A percentile compares a stretch with the other conserved stretches of the same genome.
phyloP scores from a whole-genome alignment of 2,329 filamentous ascomycete genomes.

The Thelonectria olida region DNA sequence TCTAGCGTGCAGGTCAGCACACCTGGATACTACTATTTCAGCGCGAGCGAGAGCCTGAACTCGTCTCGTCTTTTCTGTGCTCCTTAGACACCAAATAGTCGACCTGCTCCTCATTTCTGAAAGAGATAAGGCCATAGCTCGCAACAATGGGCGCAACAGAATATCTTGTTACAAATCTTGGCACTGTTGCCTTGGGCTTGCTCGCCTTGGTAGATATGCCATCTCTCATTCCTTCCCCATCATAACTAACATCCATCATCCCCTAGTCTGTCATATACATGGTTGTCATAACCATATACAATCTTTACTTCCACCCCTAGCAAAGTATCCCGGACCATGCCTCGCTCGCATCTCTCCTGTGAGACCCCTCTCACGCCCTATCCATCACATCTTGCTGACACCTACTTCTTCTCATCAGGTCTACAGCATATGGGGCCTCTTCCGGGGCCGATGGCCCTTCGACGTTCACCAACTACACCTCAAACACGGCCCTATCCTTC shows the following conservation, averaged over 20 bases:
- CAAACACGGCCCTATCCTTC: slow-evolving; percentile 49
- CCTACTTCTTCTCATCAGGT: slow-evolving; percentile 14
- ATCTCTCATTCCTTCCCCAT: neutral
- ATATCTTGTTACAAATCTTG: slow-evolving; percentile 16
- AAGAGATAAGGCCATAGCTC: neutral
- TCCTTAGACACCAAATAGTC: neutral
- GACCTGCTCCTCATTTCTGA: neutral
- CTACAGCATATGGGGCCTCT: slow-evolving; percentile 35
- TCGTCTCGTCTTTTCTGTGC: neutral
- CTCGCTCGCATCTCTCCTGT: slow-evolving; percentile 28
- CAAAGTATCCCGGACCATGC: slow-evolving; percentile 39
- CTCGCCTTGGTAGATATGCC: slow-evolving; percentile 6
- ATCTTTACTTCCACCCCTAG: slow-evolving; percentile 45
- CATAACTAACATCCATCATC: neutral
- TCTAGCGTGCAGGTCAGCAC: slow-evolving; percentile 26
- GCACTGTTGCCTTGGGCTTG: slow-evolving; percentile 6
- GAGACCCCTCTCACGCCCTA: neutral
- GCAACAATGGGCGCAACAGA: slow-evolving; percentile 20
- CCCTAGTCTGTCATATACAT: slow-evolving; percentile 24
- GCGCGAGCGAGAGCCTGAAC: neutral
- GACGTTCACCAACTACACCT: slow-evolving; percentile 36
- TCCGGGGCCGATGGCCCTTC: slow-evolving; percentile 30
- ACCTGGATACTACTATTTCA: slow-evolving; percentile 28
- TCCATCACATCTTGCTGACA: neutral
- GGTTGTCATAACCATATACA: slow-evolving; percentile 33